Evolutionary conservation across 2,329 filamentous ascomycete genomes (phyloP), one percentile per base, ranked within the genome.

Genomic region (Coleophoma crateriformis): DNA sequence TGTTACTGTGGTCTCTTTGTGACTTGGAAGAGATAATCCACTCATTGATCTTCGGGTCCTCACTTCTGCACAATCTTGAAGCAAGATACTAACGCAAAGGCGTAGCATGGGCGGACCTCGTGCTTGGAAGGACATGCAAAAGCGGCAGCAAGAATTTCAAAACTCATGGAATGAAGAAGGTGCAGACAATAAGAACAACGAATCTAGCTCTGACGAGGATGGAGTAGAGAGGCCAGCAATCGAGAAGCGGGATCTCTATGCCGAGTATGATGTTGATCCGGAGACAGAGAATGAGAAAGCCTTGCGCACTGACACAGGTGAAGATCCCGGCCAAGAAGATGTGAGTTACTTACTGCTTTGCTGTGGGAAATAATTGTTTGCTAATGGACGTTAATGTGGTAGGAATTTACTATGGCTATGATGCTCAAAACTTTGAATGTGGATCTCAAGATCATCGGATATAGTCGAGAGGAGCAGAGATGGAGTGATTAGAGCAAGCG

Each of bases 371-470:
- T 33, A 22, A 20, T 20, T 33, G 45, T 45, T 15, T 43, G 14
- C 39, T 53, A 45, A 58, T 41, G 37, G 8, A 27, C 2, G 27
- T 27, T 27, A 4, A 27, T 13, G 34, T 8, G 39, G 7, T 56
- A 83, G 81, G 76, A 75, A 12, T 86, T 87, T 59, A 85, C 81
- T 12, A 84, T 88, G 76, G 81, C 78, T 44, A 81, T 80, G 75
- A 87, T 87, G 84, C 71, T 88, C 14, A 76, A 75, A 55, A 80
- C 75, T 32, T 68, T 87, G 51, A 83, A 85, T 58, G 77, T 87
- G 50, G 81, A 85, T 49, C 65, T 79, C 4, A 68, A 74, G 45
- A 61, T 78, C n/a, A 83, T 88, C 55, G 84, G 83, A 5, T 87
- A 78, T 62, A 81, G 85, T 63, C 72, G 73, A 50, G 64, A 70